Evolutionary conservation across 2,329 filamentous ascomycete genomes (phyloP).

Genomic region (Periconia digitata): DNA sequence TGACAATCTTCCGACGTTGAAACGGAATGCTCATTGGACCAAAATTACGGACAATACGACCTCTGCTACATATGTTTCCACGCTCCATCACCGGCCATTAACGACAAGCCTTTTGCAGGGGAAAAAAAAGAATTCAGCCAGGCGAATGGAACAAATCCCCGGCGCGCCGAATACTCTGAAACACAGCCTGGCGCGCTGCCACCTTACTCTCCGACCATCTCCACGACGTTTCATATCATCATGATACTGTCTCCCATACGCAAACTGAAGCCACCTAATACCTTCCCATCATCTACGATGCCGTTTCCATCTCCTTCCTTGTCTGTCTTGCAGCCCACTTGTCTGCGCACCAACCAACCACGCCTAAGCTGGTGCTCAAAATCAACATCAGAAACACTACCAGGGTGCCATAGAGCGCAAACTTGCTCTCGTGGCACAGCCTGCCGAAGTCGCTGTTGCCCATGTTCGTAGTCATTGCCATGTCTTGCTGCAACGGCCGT

Average conservation of each 20-base stretch:
- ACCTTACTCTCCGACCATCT: not conserved
- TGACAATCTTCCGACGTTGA: not conserved
- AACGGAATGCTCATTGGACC: not conserved
- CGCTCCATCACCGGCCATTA: not conserved
- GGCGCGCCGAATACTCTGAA: too few relatives aligned
- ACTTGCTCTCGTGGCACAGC: slow-evolving; percentile 48
- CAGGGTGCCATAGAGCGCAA: slow-evolving; percentile 49
- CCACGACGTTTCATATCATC: not conserved
- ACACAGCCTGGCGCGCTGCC: too few relatives aligned
- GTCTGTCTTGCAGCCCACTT: slow-evolving; percentile 37
- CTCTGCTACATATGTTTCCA: not conserved
- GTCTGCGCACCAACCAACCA: slow-evolving; percentile 41
- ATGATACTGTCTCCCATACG: not conserved
- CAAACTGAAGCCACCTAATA: not conserved
- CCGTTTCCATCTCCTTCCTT: slow-evolving; percentile 37
- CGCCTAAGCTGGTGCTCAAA: slow-evolving; percentile 30
- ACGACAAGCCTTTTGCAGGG: not conserved
- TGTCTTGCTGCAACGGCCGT: slow-evolving; percentile 21
- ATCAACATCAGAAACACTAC: slow-evolving; percentile 44
- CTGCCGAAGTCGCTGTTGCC: slow-evolving; percentile 41
- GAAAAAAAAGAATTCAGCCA: not conserved
- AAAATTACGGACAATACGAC: not conserved
- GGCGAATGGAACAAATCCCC: not conserved
- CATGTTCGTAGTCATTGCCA: slow-evolving; percentile 26
- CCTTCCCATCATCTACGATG: not conserved